Percentiles rank a stretch among this genome's conserved stretches.
Evolutionary conservation across 2,329 filamentous ascomycete species (phyloP).

Genomic region (Ophioceras dolichostomum): DNA sequence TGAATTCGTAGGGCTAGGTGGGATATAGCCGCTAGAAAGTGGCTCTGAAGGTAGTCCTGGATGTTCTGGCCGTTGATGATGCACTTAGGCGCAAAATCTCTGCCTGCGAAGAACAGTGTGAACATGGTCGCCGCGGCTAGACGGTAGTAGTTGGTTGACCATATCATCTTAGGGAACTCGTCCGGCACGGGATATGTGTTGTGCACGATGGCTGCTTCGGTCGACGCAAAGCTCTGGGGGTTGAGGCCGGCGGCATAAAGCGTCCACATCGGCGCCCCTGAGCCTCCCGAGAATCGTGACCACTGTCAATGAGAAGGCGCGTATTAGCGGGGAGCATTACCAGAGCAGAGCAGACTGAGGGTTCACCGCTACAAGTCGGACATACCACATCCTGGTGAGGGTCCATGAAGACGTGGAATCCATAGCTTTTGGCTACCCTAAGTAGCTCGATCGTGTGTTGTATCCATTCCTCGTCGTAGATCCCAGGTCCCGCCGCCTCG

Average conservation of each 20-base stretch:
- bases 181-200: constrained; percentile 82
- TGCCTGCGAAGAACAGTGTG: constrained; percentile 84
- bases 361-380: no score
- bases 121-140: constrained; percentile 84
- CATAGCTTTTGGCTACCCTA: constrained; percentile 74
- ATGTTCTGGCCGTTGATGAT: constrained; percentile 89
- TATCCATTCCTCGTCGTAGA: constrained; percentile 91
- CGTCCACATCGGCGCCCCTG: constrained; percentile 95
- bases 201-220: constrained; percentile 86
- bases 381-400: constrained; percentile 92
- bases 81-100: constrained; percentile 88
- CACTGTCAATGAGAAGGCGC: constrained; percentile 38
- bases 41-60: constrained; percentile 83
- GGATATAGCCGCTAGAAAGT: constrained; percentile 69
- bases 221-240: constrained; percentile 71
- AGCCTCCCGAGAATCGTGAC: constrained; percentile 89
- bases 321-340: background rate
- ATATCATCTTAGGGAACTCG: constrained; percentile 95
- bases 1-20: constrained; percentile 77
- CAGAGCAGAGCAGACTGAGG: background rate
- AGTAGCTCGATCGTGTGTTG: constrained; percentile 79
- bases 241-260: constrained; percentile 89
- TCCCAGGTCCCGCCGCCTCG: constrained; percentile 79
- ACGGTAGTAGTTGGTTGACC: constrained; percentile 93
- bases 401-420: constrained; percentile 97